These are phyloP conservation scores for Venturia aucupariae DNA, from an alignment of 2,329 filamentous ascomycete genomes.

Conservation along the genomic window DNA sequence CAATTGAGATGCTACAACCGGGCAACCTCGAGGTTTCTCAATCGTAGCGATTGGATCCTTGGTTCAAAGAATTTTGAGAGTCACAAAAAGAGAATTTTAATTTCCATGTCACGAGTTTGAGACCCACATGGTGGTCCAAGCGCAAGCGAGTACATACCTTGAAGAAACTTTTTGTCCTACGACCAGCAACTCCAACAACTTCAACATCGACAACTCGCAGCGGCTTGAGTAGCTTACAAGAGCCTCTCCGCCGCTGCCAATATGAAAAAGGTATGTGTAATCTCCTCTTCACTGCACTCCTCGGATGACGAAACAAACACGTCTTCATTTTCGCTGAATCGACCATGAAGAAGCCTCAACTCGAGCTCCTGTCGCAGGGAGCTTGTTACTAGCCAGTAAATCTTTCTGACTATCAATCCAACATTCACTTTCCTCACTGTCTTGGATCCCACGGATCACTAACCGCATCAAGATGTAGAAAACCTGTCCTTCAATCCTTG, in stretches of 20 bases:
- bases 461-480: constrained; percentile 2
- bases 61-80: neutral
- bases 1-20: neutral
- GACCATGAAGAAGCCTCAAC: constrained; percentile 75
- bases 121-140: too few species aligned
- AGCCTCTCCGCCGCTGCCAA: neutral
- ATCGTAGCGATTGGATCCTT: neutral
- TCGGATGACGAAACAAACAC: constrained; percentile 62
- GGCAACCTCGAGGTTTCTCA: too few species aligned
- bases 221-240: neutral
- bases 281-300: neutral
- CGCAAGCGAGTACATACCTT: neutral
- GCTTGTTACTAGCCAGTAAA: constrained; percentile 91
- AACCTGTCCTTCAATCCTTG: too few species aligned
- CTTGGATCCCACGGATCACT: neutral
- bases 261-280: neutral
- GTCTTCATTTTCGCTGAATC: constrained; percentile 85
- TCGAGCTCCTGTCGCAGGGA: constrained; percentile 53
- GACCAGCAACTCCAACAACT: neutral
- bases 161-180: neutral
- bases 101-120: neutral
- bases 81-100: neutral
- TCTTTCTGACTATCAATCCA: constrained; percentile 54
- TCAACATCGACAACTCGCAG: neutral
- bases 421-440: constrained; percentile 4